Conservation (phyloP, 2,329 filamentous ascomycete genomes). For the Colletotrichum somersetense region DNA sequence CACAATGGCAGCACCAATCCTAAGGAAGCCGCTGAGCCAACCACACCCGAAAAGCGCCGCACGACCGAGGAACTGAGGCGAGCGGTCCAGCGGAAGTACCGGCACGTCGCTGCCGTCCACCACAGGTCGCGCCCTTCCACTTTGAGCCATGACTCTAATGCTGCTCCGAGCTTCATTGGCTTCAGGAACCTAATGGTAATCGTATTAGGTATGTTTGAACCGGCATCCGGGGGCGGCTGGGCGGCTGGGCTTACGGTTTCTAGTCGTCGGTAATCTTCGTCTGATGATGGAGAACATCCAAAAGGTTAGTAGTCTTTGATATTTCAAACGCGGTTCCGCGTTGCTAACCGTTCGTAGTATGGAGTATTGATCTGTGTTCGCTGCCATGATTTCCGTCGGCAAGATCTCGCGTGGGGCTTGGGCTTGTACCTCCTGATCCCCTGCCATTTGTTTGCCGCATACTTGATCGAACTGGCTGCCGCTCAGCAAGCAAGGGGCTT, state of each 20-base stretch:
- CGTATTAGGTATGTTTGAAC: constrained; percentile 75
- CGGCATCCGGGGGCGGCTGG: neutral
- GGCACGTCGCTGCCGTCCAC: constrained; percentile 92
- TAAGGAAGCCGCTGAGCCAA: constrained; percentile 42
- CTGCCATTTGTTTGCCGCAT: constrained; percentile 90
- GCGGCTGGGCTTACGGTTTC: constrained; percentile 34
- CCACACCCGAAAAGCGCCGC: constrained; percentile 27
- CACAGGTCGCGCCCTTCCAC: constrained; percentile 79
- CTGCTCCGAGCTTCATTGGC: constrained; percentile 86
- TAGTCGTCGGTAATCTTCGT: constrained; percentile 92
- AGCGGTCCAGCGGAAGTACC: constrained; percentile 76
- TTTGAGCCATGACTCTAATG: constrained; percentile 84
- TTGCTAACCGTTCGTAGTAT: constrained; percentile 69
- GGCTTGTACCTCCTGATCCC: constrained; percentile 89
- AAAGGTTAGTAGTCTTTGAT: constrained; percentile 69
- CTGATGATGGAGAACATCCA: constrained; percentile 97
- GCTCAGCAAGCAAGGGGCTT: constrained; percentile 81
- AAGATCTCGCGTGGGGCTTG: constrained; percentile 81
- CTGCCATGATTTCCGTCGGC: constrained; percentile 86
- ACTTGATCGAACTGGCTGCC: constrained; percentile 87
- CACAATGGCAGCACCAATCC: constrained; percentile 41
- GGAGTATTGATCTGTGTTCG: constrained; percentile 92
- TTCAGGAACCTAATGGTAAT: constrained; percentile 98
- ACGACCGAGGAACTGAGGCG: constrained; percentile 50
- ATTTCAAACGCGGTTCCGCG: constrained; percentile 26